phyloP scores from a whole-genome alignment of 2,329 filamentous ascomycete genomes.

The Claviceps citrina region DNA sequence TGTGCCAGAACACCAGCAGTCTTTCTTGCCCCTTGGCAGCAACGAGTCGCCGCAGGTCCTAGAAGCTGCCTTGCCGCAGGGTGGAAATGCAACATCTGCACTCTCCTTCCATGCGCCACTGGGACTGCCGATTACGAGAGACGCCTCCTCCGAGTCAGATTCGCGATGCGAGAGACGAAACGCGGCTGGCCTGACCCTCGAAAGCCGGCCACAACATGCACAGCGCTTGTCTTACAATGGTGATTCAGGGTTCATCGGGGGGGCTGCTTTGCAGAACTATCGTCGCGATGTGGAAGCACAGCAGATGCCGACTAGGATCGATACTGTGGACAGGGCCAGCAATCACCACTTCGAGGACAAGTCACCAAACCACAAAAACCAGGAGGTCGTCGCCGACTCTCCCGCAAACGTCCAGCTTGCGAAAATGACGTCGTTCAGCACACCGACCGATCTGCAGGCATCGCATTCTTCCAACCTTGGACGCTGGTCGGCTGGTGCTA shows the following conservation, averaged over 20 bases:
- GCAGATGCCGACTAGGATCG: conserved; percentile 3
- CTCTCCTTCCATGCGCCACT: conserved; percentile 26
- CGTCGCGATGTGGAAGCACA: conserved; percentile 21
- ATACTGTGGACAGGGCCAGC: neutral
- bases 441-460: conserved; percentile 33
- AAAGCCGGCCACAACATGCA: conserved; percentile 13
- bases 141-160: conserved; percentile 27
- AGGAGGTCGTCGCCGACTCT: conserved; percentile 17
- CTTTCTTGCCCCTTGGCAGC: conserved; percentile 22
- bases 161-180: conserved; percentile 10
- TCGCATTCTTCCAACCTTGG: conserved; percentile 16
- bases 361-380: neutral
- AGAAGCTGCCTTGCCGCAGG: conserved; percentile 22
- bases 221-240: conserved; percentile 21
- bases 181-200: conserved; percentile 8
- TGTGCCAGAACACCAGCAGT: conserved; percentile 28
- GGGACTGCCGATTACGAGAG: conserved; percentile 35
- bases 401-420: conserved; percentile 18
- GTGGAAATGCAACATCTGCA: conserved; percentile 20
- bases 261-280: conserved; percentile 37
- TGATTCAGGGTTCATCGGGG: conserved; percentile 37
- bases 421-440: conserved; percentile 28
- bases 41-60: conserved; percentile 27
- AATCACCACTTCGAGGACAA: conserved; percentile 4
- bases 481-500: conserved; percentile 28